Evolutionary conservation across 164 flowering plant species (phyloP), one percentile per base, ranked within the genome.

Genomic region (Buxus sempervirens): DNA sequence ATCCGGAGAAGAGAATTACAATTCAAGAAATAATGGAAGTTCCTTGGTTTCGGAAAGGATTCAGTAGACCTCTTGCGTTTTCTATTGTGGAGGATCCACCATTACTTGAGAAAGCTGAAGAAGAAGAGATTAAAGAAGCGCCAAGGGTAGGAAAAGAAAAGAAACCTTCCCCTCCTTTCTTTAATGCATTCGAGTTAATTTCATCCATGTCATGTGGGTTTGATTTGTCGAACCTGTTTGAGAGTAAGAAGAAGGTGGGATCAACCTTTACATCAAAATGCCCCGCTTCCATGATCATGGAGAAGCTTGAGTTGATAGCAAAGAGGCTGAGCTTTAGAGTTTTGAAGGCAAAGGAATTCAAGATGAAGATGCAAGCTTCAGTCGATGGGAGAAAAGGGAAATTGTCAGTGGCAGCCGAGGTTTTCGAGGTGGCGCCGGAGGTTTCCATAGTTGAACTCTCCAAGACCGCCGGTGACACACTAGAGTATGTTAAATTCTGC

Each of bases 171-270:
- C 89, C 86, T 0, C 82, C 80, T 0, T 82, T 82, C 54, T 82
- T 60, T 65, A 85, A 86, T 21, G 90, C 88, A 0, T 83, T 86
- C 42, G 85, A 86, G 56, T 71, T 85, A 66, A 80, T 86, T 14
- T 82, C 88, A 0, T 82, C 88, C 0, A 80, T 86, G 83, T 85
- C 88, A 0, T 78, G 84, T 0, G 90, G 90, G 9, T 86, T 86
- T 41, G 87, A 86, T 57, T 32, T 86, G 49, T 83, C 88, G 28
- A 78, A 62, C 28, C 27, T 86, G 63, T 86, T 86, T 48, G 84
- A 78, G 72, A 66, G 23, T 15, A 62, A 70, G 58, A 73, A 63
- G 70, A 79, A 69, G 64, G 65, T 72, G 0, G 79, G 80, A 1
- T 77, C 88, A 1, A 68, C 81, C 63, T 86, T 86, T 69, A 82